Base-by-base conservation (phyloP, 2,329 filamentous ascomycete genomes). In the Pleomassaria siparia region DNA sequence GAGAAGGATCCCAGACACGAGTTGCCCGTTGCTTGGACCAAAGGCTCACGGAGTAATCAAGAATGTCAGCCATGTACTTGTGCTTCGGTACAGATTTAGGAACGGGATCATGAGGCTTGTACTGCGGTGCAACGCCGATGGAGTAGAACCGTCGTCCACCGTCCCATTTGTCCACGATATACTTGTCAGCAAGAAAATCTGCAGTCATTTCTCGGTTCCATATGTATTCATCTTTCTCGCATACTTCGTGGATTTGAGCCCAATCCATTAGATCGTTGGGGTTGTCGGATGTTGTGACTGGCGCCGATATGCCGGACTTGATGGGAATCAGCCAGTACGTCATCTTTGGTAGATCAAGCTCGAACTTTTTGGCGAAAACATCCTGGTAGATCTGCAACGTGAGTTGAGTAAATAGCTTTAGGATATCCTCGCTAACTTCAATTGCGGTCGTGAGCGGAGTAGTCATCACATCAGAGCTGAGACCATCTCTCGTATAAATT, bases 351-450 rank as follows among this genome's bases (percentile, higher is more conserved):
- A 76, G 58, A 13, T 83, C 76, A 0, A 81, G 75, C 40, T 88
- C 83, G 60, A 89, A 99, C 2, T 79, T 77, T 67, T 99, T 99
- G 69, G 91, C 92, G 74, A 96, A 97, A 0, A 96, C 76, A 57
- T 97, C 90, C 13, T 82, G 74, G 67, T 95, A 96, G 0, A 95
- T 70, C 4, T 80, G 78, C 32, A 95, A 72, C 0, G 89, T 96
- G 64, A 94, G 95, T 0, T 68, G 70, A 0, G 83, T 84, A n/a
- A 97, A 66, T 1, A 74, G 66, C 0, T 79, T 69, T 0, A 90
- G 54, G 1, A 76, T 63, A 0, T 72, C 60, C 0, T 73, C 57
- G 0, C 72, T 67, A 0, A 83, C 54, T 1, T 69, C 10, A 0
- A 91, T 56, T 0, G 76, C 61, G 0, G 52, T 58, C 0, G 60